Evolutionary conservation across 106 monocot species (phyloP).

Genomic region (Gastrodia elata): DNA sequence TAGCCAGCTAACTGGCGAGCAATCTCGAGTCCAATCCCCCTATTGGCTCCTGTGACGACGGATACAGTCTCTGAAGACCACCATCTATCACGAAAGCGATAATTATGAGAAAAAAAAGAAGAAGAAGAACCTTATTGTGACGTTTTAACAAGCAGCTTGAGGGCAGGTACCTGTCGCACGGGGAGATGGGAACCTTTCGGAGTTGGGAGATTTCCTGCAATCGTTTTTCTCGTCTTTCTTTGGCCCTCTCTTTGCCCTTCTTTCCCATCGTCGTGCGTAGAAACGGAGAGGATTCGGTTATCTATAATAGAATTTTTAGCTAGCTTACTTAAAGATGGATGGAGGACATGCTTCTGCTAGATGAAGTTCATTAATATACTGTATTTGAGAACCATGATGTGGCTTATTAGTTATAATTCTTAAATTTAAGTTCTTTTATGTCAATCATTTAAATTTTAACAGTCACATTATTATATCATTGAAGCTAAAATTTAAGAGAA

Average conservation of each 20-base stretch:
- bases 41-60: constrained; percentile 67
- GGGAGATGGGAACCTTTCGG: constrained; percentile 34
- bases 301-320: too few relatives aligned
- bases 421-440: too few relatives aligned
- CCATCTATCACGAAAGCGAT: constrained; percentile 29
- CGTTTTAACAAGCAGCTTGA: constrained; percentile 25
- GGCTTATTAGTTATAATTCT: too few relatives aligned
- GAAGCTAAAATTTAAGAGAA: too few relatives aligned
- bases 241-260: constrained; percentile 65
- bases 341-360: too few relatives aligned
- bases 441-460: too few relatives aligned
- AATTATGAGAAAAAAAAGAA: not conserved
- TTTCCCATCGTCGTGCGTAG: constrained; percentile 49
- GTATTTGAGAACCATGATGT: too few relatives aligned
- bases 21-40: constrained; percentile 80
- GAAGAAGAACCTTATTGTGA: not conserved
- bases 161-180: constrained; percentile 28
- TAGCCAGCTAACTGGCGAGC: constrained; percentile 56
- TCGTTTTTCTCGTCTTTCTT: constrained; percentile 51
- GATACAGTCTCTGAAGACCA: constrained; percentile 63
- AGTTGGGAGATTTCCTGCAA: constrained; percentile 59
- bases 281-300: not conserved
- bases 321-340: too few relatives aligned
- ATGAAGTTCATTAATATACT: too few relatives aligned
- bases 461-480: too few relatives aligned